These are phyloP conservation scores for Tolypocladium nubicola DNA, from an alignment of 2,329 filamentous ascomycete genomes.

Conservation along the genomic window DNA sequence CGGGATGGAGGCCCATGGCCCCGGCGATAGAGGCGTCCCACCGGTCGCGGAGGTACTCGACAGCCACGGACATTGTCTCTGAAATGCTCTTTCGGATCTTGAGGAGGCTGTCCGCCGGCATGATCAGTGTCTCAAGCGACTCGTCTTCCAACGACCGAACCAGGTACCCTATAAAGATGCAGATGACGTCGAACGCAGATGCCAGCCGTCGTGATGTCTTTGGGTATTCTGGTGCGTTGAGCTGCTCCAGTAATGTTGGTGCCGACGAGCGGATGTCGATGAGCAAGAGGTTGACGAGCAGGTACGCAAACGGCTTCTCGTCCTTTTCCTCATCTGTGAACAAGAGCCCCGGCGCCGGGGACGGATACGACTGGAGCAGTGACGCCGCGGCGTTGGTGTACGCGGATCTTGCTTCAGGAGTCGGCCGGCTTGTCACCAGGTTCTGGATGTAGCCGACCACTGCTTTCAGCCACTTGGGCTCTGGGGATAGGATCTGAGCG, in stretches of 20 bases:
- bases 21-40: conserved; percentile 58
- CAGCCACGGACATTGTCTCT: conserved; percentile 51
- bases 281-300: conserved; percentile 54
- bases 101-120: conserved; percentile 49
- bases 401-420: conserved; percentile 41
- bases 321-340: conserved; percentile 35
- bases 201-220: conserved; percentile 42
- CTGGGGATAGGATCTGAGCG: conserved; percentile 33
- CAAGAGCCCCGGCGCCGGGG: conserved; percentile 32
- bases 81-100: conserved; percentile 49
- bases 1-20: conserved; percentile 48
- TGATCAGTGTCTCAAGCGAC: conserved; percentile 25
- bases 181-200: conserved; percentile 51
- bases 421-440: conserved; percentile 45
- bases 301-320: conserved; percentile 47
- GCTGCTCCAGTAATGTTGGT: conserved; percentile 46
- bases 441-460: conserved; percentile 38
- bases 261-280: conserved; percentile 55
- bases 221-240: conserved; percentile 45
- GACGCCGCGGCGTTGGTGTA: conserved; percentile 49
- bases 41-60: conserved; percentile 59
- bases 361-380: conserved; percentile 45
- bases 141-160: conserved; percentile 43
- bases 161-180: conserved; percentile 48
- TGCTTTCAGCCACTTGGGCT: conserved; percentile 42